phyloP scores from a whole-genome alignment of 169 alveolate genomes.

The Cryptosporidium tyzzeri region DNA sequence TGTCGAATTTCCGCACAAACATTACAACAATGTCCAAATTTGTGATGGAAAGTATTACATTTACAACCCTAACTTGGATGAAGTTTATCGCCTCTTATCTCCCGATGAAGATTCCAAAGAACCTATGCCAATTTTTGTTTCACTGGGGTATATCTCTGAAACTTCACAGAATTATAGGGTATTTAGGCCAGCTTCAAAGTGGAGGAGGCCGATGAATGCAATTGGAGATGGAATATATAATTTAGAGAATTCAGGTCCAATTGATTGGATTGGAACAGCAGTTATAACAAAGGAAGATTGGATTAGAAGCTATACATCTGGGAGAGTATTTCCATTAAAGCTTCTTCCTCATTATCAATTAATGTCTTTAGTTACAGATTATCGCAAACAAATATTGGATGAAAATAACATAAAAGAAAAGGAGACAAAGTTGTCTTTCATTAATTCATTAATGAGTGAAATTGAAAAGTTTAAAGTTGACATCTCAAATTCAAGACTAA shows the following conservation, averaged over 20 bases:
- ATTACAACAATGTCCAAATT: not conserved
- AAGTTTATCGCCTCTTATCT: not conserved
- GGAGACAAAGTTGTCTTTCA: not conserved
- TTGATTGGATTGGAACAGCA: constrained; percentile 69
- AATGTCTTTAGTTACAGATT: constrained; percentile 5
- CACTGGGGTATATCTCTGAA: constrained; percentile 61
- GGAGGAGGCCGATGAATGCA: constrained; percentile 72
- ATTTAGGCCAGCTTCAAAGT: constrained; percentile 60
- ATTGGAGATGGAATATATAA: constrained; percentile 66
- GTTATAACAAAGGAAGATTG: constrained; percentile 43
- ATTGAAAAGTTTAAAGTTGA: constrained; percentile 16
- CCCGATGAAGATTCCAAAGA: constrained; percentile 5
- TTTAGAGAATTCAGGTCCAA: constrained; percentile 12
- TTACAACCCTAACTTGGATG: constrained; percentile 11
- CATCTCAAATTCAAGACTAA: not conserved
- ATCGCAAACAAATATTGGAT: constrained; percentile 21
- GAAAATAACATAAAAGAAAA: not conserved
- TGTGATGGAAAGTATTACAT: constrained; percentile 7
- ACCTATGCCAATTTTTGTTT: constrained; percentile 59
- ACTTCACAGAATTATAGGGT: constrained; percentile 14
- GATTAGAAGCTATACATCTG: constrained; percentile 37
- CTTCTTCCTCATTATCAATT: constrained; percentile 48
- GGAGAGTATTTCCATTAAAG: constrained; percentile 18
- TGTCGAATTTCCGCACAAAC: constrained; percentile 53
- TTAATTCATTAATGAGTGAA: constrained; percentile 12